Conservation (phyloP, 208 protist species). For the Porcisia hertigi region DNA sequence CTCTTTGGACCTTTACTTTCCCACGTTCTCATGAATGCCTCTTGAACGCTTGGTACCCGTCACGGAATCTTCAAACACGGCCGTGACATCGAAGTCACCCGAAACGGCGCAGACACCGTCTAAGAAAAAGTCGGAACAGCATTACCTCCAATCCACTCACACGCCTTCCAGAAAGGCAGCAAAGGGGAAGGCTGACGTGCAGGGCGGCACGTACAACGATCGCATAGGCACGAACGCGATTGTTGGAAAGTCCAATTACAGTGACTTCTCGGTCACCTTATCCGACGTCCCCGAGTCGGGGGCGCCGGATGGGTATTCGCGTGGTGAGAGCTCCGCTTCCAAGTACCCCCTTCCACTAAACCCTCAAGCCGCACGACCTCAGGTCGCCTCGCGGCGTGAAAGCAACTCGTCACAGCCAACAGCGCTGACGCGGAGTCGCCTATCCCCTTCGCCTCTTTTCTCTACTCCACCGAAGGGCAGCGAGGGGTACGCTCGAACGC, state of each 20-base stretch:
- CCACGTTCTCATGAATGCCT: neutral
- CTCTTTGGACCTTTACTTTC: neutral
- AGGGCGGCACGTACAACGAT: neutral
- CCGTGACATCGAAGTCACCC: neutral
- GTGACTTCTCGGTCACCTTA: neutral
- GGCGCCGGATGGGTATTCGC: neutral
- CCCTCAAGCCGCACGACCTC: neutral
- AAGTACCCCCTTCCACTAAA: neutral
- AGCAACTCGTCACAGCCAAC: no score
- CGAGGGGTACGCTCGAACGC: neutral
- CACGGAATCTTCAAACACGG: neutral
- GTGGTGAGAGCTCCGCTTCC: neutral
- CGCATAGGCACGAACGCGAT: neutral
- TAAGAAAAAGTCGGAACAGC: neutral
- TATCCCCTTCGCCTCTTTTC: neutral
- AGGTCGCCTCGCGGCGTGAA: neutral
- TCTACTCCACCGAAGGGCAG: slow-evolving; percentile 3
- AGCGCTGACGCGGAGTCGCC: neutral
- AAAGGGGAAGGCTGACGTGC: neutral
- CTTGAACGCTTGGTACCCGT: neutral
- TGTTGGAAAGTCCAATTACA: neutral
- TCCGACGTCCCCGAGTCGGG: neutral
- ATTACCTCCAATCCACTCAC: neutral
- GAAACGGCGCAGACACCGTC: neutral
- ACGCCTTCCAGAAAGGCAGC: neutral